Evolutionary conservation across 805 yeast species (phyloP).

Genomic region (Lachancea sp.): DNA sequence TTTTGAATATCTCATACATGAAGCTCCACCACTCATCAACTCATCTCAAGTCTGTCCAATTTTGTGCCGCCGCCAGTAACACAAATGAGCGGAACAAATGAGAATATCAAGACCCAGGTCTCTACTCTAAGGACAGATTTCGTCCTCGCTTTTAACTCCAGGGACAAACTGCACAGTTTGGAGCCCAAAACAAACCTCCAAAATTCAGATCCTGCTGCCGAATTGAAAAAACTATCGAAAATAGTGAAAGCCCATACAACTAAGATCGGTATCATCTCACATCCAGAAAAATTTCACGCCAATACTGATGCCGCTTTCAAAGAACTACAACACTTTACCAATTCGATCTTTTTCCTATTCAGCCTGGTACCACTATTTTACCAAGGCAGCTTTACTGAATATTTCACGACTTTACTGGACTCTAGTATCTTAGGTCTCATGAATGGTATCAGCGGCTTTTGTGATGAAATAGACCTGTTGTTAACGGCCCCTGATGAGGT

Average conservation of each 20-base stretch:
- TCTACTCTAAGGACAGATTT: constrained; percentile 21
- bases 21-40: no score
- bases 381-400: constrained; percentile 16
- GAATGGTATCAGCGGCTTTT: constrained; percentile 18
- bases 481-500: constrained; percentile 1
- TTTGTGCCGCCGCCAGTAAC: background rate
- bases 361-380: constrained; percentile 29
- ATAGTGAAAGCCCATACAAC: constrained; percentile 71
- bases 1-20: no score
- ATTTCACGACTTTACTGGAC: constrained; percentile 20
- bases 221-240: constrained; percentile 51
- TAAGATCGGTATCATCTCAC: constrained; percentile 41
- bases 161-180: constrained; percentile 17
- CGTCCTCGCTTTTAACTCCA: constrained; percentile 17
- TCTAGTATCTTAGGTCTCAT: constrained; percentile 17
- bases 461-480: constrained; percentile 19
- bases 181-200: constrained; percentile 22
- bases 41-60: no score
- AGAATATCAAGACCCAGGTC: constrained; percentile 4
- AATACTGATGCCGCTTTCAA: constrained; percentile 22
- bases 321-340: constrained; percentile 27
- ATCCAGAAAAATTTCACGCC: constrained; percentile 19
- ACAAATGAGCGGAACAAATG: background rate
- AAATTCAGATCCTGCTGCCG: constrained; percentile 34
- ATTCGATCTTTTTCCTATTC: constrained; percentile 22